phyloP scores from a whole-genome alignment of 345 rosid genomes.

The Melastoma malabathricum region DNA sequence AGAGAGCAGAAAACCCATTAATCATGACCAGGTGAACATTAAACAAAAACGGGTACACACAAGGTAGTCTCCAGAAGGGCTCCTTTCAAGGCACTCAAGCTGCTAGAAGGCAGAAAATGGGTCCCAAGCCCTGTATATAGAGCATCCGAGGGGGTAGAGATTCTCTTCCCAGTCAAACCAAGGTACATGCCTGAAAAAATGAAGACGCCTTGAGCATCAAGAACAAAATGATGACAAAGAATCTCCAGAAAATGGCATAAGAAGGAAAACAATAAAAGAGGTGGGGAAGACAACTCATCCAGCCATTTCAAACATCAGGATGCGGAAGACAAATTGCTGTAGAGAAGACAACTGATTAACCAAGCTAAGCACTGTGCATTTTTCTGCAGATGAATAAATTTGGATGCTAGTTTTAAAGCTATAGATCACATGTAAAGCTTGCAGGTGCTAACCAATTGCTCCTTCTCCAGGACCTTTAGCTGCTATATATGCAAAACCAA shows the following conservation, averaged over 20 bases:
- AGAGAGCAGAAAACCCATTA: too few species aligned
- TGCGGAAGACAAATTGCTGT: too few species aligned
- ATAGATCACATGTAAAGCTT: too few species aligned
- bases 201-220: slow-evolving; percentile 1
- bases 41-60: slow-evolving; percentile 20
- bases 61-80: slow-evolving; percentile 45
- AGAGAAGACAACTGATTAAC: too few species aligned
- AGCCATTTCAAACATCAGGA: too few species aligned
- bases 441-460: slow-evolving; percentile 45
- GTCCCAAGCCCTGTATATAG: slow-evolving; percentile 74
- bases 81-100: slow-evolving; percentile 49
- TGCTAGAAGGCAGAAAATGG: slow-evolving; percentile 67
- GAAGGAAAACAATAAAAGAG: too few species aligned
- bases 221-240: neutral
- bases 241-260: too few species aligned
- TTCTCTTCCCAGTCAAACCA: slow-evolving; percentile 83
- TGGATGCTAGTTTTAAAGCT: too few species aligned
- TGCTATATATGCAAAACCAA: slow-evolving; percentile 80
- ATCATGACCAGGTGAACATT: too few species aligned
- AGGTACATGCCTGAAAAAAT: slow-evolving; percentile 67
- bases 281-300: too few species aligned
- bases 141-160: slow-evolving; percentile 80
- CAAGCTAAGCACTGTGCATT: too few species aligned
- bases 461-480: slow-evolving; percentile 92
- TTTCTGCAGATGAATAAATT: too few species aligned